These are phyloP conservation scores for Pseudogymnoascus verrucosus DNA, from an alignment of 2,329 filamentous ascomycete genomes.

Conservation along the genomic window DNA sequence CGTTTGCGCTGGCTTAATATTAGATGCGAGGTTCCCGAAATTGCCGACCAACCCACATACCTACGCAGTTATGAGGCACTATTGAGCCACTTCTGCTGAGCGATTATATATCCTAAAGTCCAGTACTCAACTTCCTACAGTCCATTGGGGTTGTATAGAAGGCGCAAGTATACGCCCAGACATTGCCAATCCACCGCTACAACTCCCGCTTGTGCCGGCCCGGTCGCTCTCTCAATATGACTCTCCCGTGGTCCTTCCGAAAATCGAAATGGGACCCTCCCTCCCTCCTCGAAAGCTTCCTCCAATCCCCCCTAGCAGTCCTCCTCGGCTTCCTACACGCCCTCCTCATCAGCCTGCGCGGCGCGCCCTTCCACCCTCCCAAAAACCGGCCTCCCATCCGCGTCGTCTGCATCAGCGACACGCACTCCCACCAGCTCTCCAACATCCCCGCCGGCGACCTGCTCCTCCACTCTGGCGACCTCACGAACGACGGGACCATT, in stretches of 20 bases:
- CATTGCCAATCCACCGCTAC: not conserved
- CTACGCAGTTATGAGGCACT: not conserved
- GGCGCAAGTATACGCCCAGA: not conserved
- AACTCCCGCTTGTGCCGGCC: not conserved
- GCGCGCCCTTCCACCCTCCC: constrained; percentile 52
- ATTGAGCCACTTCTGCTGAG: not conserved
- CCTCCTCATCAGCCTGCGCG: constrained; percentile 59
- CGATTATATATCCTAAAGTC: not conserved
- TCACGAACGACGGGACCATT: constrained; percentile 65
- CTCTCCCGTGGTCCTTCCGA: constrained; percentile 25
- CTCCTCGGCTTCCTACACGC: constrained; percentile 56
- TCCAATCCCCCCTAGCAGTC: constrained; percentile 61
- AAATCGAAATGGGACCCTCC: constrained; percentile 24
- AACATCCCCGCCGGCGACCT: constrained; percentile 71
- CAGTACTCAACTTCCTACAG: not conserved
- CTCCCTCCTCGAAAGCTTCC: constrained; percentile 51
- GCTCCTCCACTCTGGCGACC: constrained; percentile 82
- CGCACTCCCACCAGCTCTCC: constrained; percentile 56
- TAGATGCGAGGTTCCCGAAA: not conserved
- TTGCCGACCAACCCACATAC: not conserved
- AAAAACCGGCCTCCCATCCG: constrained; percentile 51
- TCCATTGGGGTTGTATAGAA: not conserved
- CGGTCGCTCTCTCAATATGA: constrained; percentile 9
- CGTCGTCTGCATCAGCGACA: constrained; percentile 85
- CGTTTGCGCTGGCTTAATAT: not conserved